phyloP scores from a whole-genome alignment of 805 yeast species.

The Starmerella stigmatis region DNA sequence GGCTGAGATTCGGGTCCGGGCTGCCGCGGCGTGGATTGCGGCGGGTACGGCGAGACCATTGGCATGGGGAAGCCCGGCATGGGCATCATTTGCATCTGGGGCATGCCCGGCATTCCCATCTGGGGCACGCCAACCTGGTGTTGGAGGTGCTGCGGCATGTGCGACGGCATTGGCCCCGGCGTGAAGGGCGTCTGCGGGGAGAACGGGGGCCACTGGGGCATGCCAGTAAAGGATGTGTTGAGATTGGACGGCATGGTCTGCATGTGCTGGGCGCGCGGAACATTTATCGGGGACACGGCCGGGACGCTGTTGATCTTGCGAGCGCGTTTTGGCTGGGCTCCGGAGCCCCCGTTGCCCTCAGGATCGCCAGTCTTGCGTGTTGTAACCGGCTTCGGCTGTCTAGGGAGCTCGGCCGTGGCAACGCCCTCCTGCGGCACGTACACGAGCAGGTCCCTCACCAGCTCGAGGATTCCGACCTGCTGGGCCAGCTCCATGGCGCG shows the following conservation, averaged over 20 bases:
- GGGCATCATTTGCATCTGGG: constrained; percentile 7
- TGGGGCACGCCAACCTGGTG: constrained; percentile 5
- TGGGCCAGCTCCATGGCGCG: constrained; percentile 61
- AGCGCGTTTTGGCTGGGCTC: constrained; percentile 18
- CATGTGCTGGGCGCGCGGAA: constrained; percentile 19
- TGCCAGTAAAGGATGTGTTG: constrained; percentile 1
- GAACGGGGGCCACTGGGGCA: constrained; percentile 14
- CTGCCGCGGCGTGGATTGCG: neutral
- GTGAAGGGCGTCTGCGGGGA: constrained; percentile 14
- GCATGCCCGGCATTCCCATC: constrained; percentile 8
- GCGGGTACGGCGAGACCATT: constrained; percentile 4
- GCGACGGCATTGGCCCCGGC: constrained; percentile 1
- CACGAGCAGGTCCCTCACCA: constrained; percentile 55
- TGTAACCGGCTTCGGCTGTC: constrained; percentile 51
- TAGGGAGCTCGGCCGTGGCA: constrained; percentile 27
- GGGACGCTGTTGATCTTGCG: constrained; percentile 18
- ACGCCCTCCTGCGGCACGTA: constrained; percentile 35
- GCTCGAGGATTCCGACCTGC: constrained; percentile 52
- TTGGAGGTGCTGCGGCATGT: constrained; percentile 3
- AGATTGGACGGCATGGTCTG: constrained; percentile 19
- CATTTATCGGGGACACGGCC: neutral
- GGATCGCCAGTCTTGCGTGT: constrained; percentile 28
- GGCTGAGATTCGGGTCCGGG: neutral
- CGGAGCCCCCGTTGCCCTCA: neutral
- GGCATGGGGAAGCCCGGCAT: constrained; percentile 10